These are phyloP conservation scores for Gardenia jasminoides DNA, from an alignment of 257 asterid genomes.

Conservation along the genomic window DNA sequence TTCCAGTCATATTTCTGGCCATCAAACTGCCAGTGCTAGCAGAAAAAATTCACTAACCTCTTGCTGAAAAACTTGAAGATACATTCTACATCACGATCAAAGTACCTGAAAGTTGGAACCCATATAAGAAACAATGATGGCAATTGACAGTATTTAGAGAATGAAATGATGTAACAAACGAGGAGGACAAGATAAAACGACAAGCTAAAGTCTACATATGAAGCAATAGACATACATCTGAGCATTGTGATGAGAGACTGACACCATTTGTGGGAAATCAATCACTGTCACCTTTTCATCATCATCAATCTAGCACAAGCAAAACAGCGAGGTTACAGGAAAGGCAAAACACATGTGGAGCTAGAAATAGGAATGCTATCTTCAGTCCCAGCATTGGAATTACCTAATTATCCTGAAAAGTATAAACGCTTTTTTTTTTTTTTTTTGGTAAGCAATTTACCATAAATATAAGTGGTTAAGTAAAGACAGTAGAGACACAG, in stretches of 20 bases:
- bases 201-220: neutral
- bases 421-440: no score
- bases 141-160: neutral
- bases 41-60: slow-evolving; percentile 47
- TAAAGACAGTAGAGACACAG: neutral
- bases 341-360: neutral
- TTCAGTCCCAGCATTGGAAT: neutral
- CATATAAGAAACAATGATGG: slow-evolving; percentile 4
- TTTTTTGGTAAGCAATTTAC: no score
- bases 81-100: slow-evolving; percentile 89
- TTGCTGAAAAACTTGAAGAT: slow-evolving; percentile 81
- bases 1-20: slow-evolving; percentile 2
- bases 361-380: neutral
- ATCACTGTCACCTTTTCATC: slow-evolving; percentile 89
- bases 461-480: neutral
- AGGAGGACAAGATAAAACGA: neutral
- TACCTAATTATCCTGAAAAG: neutral
- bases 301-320: slow-evolving; percentile 62
- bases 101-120: slow-evolving; percentile 55
- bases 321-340: slow-evolving; percentile 14
- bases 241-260: slow-evolving; percentile 88
- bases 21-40: neutral
- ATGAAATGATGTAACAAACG: neutral
- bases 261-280: slow-evolving; percentile 98
- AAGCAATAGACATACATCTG: slow-evolving; percentile 53